phyloP scores from a whole-genome alignment of 2,329 filamentous ascomycete species.

The Immersiporthe knoxdaviesiana region DNA sequence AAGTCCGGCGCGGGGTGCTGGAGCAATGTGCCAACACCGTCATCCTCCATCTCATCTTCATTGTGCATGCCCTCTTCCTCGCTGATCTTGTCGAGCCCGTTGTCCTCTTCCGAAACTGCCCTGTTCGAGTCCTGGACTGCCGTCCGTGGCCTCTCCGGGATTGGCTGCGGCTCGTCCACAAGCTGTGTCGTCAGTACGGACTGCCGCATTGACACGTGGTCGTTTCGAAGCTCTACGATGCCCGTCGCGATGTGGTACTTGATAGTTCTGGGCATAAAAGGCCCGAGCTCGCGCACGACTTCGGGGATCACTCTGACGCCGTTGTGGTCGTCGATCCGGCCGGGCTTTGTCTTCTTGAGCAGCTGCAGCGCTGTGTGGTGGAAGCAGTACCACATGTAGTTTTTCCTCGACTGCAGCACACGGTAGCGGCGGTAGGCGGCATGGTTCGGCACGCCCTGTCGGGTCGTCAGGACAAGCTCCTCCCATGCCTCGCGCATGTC shows the following conservation, averaged over 20 bases:
- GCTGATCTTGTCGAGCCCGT: too few relatives aligned
- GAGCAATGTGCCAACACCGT: neutral
- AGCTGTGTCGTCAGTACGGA: neutral
- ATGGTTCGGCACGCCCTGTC: conserved; percentile 32
- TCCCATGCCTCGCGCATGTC: conserved; percentile 33
- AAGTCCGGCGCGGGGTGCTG: neutral
- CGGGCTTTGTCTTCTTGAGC: conserved; percentile 30
- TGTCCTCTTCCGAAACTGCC: neutral
- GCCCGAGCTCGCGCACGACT: conserved; percentile 51
- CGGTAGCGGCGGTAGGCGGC: conserved; percentile 33
- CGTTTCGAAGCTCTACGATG: conserved; percentile 37
- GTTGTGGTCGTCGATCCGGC: conserved; percentile 26
- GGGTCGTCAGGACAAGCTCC: conserved; percentile 32
- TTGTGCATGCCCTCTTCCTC: neutral
- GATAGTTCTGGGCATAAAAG: conserved; percentile 46
- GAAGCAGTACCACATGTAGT: conserved; percentile 40
- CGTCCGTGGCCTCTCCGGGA: neutral
- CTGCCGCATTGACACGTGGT: conserved; percentile 22
- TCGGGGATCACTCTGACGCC: conserved; percentile 42
- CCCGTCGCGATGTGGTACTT: conserved; percentile 44
- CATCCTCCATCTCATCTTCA: neutral
- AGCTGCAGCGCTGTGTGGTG: conserved; percentile 35
- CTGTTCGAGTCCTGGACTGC: neutral
- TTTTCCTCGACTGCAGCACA: conserved; percentile 35
- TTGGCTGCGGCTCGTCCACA: neutral